A percentile compares a stretch with the other conserved stretches of the same genome.
Conservation (phyloP, 352 stramenopile species). For the Globisporangium polare region DNA sequence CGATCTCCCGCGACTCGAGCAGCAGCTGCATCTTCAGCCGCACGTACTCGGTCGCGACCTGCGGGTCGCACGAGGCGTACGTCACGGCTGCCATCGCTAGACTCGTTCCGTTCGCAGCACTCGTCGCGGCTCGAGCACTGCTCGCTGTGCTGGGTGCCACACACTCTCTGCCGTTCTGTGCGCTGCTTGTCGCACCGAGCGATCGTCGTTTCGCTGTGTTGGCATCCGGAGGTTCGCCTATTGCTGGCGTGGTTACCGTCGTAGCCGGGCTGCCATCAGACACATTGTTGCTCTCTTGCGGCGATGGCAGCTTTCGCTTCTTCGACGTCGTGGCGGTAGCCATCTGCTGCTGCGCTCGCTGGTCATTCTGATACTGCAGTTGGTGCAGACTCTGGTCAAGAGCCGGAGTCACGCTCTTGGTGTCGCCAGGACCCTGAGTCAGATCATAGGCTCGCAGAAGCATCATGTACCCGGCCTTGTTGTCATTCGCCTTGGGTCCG, state of each 20-base stretch:
- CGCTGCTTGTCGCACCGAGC: neutral
- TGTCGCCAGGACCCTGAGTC: constrained; percentile 6
- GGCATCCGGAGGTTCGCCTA: neutral
- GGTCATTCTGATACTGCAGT: neutral
- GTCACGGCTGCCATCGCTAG: neutral
- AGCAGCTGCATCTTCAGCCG: constrained; percentile 23
- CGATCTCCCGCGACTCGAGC: constrained; percentile 17
- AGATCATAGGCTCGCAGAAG: constrained; percentile 15
- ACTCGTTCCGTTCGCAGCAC: neutral
- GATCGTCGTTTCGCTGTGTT: constrained; percentile 5
- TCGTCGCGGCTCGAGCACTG: neutral
- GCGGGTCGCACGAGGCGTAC: neutral
- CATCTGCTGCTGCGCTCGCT: neutral
- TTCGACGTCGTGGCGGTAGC: neutral
- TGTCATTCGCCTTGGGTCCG: constrained; percentile 17
- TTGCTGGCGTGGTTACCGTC: no score
- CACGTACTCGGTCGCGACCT: constrained; percentile 15
- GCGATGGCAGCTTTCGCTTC: constrained; percentile 1
- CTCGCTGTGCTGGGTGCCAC: neutral
- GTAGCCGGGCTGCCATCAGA: neutral
- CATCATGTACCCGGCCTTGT: constrained; percentile 21
- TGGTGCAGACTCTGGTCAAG: neutral
- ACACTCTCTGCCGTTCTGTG: neutral
- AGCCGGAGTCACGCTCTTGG: neutral
- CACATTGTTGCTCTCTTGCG: neutral